These are phyloP conservation scores for Vitis hybrid DNA, from an alignment of 177 flowering plant genomes.

Conservation along the genomic window DNA sequence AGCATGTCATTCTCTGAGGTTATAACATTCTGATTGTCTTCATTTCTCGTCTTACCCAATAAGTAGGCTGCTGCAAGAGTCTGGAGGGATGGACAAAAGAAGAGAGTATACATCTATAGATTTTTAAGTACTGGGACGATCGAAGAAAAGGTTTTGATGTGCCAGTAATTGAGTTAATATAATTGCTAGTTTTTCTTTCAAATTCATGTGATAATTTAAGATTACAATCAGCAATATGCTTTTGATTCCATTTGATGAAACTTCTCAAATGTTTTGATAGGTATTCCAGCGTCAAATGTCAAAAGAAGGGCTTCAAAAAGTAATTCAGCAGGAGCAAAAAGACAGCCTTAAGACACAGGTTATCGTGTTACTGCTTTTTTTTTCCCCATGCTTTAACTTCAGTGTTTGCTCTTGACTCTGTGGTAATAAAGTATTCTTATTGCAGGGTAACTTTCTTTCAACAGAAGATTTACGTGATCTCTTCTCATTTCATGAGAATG, in stretches of 20 bases:
- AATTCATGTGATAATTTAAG: neutral
- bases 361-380: slow-evolving; percentile 1
- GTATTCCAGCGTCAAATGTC: slow-evolving; percentile 99
- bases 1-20: neutral
- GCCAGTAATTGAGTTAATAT: neutral
- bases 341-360: slow-evolving; percentile 54
- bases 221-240: neutral
- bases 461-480: slow-evolving; percentile 90
- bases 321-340: slow-evolving; percentile 81
- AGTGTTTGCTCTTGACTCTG: slow-evolving; percentile 1
- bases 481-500: slow-evolving; percentile 71
- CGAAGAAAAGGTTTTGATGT: slow-evolving; percentile 82
- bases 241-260: slow-evolving; percentile 1
- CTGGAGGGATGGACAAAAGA: slow-evolving; percentile 99
- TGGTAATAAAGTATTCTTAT: slow-evolving; percentile 2
- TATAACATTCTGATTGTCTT: slow-evolving; percentile 2
- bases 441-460: slow-evolving; percentile 85
- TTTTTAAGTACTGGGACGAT: slow-evolving; percentile 96
- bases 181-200: neutral
- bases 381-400: neutral
- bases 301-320: slow-evolving; percentile 99
- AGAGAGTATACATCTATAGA: slow-evolving; percentile 95
- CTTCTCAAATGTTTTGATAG: slow-evolving; percentile 31
- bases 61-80: slow-evolving; percentile 97
- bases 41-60: slow-evolving; percentile 10